Conservation (phyloP, 2,329 filamentous ascomycete genomes). For the Fusarium kyushuense region DNA sequence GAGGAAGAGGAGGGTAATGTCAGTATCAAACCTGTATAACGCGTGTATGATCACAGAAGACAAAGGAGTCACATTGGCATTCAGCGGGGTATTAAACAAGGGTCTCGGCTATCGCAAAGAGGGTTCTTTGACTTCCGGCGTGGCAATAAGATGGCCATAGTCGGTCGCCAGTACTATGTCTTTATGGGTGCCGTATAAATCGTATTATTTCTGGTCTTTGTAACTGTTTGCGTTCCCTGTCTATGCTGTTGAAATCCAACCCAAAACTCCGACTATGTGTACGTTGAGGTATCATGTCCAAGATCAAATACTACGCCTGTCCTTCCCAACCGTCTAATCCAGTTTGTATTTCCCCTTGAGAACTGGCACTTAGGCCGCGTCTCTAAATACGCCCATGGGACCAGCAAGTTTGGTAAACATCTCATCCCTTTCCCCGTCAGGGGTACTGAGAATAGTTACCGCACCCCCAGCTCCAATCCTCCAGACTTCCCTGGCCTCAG, state of each 20-base stretch:
- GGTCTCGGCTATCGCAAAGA: conserved; percentile 28
- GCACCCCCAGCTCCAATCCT: conserved; percentile 90
- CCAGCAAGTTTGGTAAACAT: conserved; percentile 82
- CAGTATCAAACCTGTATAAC: conserved; percentile 23
- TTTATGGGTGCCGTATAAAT: conserved; percentile 24
- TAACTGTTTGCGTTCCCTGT: conserved; percentile 30
- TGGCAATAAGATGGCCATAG: conserved; percentile 15
- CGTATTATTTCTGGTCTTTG: conserved; percentile 17
- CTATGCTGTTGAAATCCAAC: conserved; percentile 48
- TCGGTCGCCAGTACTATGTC: conserved; percentile 31
- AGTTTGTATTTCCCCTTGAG: neutral
- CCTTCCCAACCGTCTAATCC: conserved; percentile 3
- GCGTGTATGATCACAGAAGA: conserved; percentile 41
- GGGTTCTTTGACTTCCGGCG: conserved; percentile 1
- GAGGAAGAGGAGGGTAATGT: conserved; percentile 31
- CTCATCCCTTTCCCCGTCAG: conserved; percentile 86
- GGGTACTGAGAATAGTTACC: conserved; percentile 84
- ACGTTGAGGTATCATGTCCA: conserved; percentile 52
- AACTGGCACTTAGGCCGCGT: conserved; percentile 45
- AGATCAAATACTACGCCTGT: conserved; percentile 30
- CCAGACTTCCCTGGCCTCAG: conserved; percentile 71
- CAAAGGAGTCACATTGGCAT: conserved; percentile 29
- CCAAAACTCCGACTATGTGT: conserved; percentile 51
- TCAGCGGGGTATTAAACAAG: conserved; percentile 36
- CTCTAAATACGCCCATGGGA: conserved; percentile 64